phyloP scores from a whole-genome alignment of 108 stramenopile genomes.

The Aureococcus anophagefferens region DNA sequence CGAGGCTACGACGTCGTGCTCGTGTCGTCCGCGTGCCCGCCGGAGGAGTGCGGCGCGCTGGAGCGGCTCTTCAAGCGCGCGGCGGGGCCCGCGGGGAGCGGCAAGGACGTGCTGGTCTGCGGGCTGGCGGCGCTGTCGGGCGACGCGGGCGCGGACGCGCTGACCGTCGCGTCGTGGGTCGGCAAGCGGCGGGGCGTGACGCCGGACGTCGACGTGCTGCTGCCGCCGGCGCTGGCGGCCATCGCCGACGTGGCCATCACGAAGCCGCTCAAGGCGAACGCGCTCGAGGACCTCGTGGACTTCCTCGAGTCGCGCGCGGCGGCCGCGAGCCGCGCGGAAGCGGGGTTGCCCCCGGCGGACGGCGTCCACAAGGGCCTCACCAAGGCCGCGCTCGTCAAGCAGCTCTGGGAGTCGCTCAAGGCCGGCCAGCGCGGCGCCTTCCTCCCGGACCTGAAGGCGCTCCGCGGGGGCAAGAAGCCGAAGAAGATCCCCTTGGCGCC shows the following conservation, averaged over 20 bases:
- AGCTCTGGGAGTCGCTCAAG: neutral
- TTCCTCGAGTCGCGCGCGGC: no score
- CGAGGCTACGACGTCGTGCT: neutral
- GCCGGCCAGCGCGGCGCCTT: neutral
- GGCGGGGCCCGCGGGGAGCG: neutral
- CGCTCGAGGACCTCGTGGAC: neutral
- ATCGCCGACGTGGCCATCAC: neutral
- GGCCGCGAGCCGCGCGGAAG: neutral
- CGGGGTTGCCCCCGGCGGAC: neutral
- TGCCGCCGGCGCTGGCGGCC: neutral
- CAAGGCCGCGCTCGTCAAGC: neutral
- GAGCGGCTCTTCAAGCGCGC: neutral
- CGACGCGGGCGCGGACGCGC: conserved; percentile 14
- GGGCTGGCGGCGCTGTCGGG: neutral
- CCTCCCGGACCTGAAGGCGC: neutral
- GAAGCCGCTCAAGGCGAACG: neutral
- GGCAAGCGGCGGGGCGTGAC: conserved; percentile 12
- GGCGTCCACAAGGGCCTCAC: neutral
- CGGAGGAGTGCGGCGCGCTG: neutral
- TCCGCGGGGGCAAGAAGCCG: neutral
- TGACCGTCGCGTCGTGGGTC: conserved; percentile 19
- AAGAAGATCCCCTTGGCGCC: neutral
- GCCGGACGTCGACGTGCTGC: neutral
- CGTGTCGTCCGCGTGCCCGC: neutral
- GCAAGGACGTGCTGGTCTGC: neutral